Base-by-base conservation (phyloP, 2,329 filamentous ascomycete species). In the Colletotrichum chlorophyti region DNA sequence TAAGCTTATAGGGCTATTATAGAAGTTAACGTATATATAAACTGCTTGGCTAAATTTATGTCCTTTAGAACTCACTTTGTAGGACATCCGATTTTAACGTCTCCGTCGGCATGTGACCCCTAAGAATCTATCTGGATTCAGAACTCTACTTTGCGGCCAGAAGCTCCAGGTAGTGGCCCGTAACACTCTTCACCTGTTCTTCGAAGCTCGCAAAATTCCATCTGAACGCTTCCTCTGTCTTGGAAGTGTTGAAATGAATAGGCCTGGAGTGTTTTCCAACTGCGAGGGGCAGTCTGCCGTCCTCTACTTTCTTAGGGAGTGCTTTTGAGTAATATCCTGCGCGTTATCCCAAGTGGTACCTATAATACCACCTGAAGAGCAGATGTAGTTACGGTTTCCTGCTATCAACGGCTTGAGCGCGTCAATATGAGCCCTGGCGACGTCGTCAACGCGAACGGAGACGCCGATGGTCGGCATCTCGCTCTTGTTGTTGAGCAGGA, bases 381-480 rank as follows among this genome's bases (percentile, higher is more conserved):
- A 48, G 21, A 73, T 67, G 54, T 71, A 70, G 60, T 70, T 65
- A 54, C 69, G 64, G 34, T 69, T 68, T 5, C 68, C 70, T 3
- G 66, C 50, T 4, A 76, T 61, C 2, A 58, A 59, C 26, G 66
- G 64, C 23, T 72, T 62, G 14, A 77, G 66, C 4, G 74, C 72
- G 5, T 62, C 57, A 21, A 77, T 69, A 43, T 78, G 75, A 8
- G 69, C 68, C 19, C 64, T 66, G 4, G 74, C 73, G 2, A 74
- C 72, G 48, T 76, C 73, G 38, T 75, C 68, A 11, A 74, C 63
- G 47, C 75, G 70, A 10, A 75, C 73, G 14, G 66, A 66, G 14
- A 61, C 63, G 15, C 72, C 71, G 3, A 65, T 59, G 12, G 66
- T 60, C 3, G 49, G 51, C 11, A 54, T 41, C 4, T 63, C 58